Percentiles rank a stretch among this genome's conserved stretches.
These are phyloP conservation scores for Scedosporium boydii DNA, from an alignment of 2,329 filamentous ascomycete species.

Conservation along the genomic window DNA sequence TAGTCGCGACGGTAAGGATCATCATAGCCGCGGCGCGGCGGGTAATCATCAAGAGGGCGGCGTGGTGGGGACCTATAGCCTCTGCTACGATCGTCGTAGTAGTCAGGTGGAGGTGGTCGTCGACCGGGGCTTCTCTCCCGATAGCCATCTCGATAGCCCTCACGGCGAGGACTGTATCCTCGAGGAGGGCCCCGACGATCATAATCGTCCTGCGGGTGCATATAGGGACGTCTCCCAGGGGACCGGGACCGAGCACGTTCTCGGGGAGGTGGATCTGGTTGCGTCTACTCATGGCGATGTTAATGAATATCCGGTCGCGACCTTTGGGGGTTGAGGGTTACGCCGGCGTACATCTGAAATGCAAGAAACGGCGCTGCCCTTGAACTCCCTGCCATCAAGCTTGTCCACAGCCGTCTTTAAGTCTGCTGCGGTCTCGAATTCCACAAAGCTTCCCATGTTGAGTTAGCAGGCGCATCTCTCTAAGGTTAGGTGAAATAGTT, in stretches of 20 bases:
- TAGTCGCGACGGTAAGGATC: conserved; percentile 68
- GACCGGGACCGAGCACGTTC: conserved; percentile 74
- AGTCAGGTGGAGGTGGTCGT: conserved; percentile 37
- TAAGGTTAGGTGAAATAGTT: conserved; percentile 5
- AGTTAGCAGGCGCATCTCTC: background rate
- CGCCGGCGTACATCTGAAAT: conserved; percentile 67
- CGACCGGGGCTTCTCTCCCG: conserved; percentile 79
- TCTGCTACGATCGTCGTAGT: conserved; percentile 78
- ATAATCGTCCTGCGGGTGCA: conserved; percentile 67
- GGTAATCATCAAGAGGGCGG: conserved; percentile 70
- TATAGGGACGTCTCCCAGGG: conserved; percentile 54
- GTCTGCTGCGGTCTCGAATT: conserved; percentile 90
- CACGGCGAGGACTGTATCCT: conserved; percentile 74
- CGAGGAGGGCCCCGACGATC: conserved; percentile 68
- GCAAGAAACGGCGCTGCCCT: conserved; percentile 78
- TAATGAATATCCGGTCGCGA: background rate
- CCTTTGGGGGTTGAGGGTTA: conserved; percentile 12
- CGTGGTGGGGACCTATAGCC: conserved; percentile 69
- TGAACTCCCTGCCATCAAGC: conserved; percentile 87
- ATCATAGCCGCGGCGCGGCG: conserved; percentile 59
- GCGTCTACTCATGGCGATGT: conserved; percentile 42
- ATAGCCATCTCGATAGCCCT: conserved; percentile 60
- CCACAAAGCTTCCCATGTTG: conserved; percentile 64
- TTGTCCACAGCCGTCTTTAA: conserved; percentile 89
- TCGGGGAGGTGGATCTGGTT: conserved; percentile 64